Evolutionary conservation across 1,139 yeast genomes (phyloP).

Genomic region (Citeromyces hawaiiensis): DNA sequence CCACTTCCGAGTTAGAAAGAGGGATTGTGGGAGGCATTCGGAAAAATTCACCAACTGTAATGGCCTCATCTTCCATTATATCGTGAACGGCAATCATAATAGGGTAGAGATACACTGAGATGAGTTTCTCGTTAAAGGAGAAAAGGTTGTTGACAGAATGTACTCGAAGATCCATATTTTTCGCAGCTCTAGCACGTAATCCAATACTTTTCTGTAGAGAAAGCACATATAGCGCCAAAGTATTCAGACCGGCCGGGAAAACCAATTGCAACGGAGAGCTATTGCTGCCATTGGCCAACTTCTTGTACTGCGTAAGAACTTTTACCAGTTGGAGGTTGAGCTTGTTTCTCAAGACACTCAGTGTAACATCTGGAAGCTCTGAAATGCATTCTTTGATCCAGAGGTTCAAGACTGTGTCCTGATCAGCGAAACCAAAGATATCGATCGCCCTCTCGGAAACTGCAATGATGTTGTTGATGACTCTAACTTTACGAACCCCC

Average conservation of each 20-base stretch:
- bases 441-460: constrained; percentile 65
- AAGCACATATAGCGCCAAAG: constrained; percentile 56
- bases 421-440: constrained; percentile 74
- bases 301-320: constrained; percentile 66
- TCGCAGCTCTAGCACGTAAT: constrained; percentile 31
- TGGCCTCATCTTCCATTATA: constrained; percentile 41
- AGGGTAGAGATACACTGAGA: constrained; percentile 67
- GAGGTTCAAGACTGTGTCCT: constrained; percentile 65
- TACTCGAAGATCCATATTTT: constrained; percentile 47
- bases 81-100: constrained; percentile 65
- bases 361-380: constrained; percentile 45
- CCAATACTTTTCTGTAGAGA: constrained; percentile 60
- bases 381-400: constrained; percentile 59
- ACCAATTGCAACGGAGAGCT: constrained; percentile 53
- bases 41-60: constrained; percentile 30
- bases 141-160: constrained; percentile 41
- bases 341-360: constrained; percentile 48
- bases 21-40: constrained; percentile 34
- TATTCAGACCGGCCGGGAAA: constrained; percentile 70
- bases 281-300: constrained; percentile 33
- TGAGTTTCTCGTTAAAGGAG: constrained; percentile 41
- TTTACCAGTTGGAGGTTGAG: constrained; percentile 56
- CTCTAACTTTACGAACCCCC: constrained; percentile 77
- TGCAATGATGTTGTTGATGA: constrained; percentile 69
- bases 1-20: constrained; percentile 29